A percentile compares a stretch with the other conserved stretches of the same genome.
Evolutionary conservation across 2,329 filamentous ascomycete species (phyloP).

Genomic region (Myriosclerotinia duriaeana): DNA sequence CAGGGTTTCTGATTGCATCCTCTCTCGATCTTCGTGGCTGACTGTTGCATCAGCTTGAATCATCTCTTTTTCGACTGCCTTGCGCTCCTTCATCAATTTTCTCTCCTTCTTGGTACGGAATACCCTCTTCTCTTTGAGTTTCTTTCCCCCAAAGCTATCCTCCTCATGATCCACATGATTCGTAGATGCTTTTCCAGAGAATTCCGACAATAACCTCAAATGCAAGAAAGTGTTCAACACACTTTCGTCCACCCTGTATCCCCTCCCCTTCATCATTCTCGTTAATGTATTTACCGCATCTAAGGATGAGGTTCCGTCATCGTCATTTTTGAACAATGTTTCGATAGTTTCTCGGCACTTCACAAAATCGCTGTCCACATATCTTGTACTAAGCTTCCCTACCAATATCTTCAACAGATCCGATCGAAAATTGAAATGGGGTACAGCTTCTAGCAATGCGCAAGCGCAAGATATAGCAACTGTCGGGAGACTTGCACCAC

Average conservation of each 20-base stretch:
- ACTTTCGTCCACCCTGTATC: slow-evolving; percentile 79
- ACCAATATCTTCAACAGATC: slow-evolving; percentile 87
- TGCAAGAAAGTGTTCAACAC: slow-evolving; percentile 90
- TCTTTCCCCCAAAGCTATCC: slow-evolving; percentile 51
- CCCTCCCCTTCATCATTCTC: slow-evolving; percentile 86
- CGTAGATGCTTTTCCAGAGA: slow-evolving; percentile 77
- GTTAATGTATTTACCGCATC: slow-evolving; percentile 82
- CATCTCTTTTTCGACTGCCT: slow-evolving; percentile 89
- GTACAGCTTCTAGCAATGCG: slow-evolving; percentile 74
- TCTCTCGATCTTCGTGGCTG: slow-evolving; percentile 86
- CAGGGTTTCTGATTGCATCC: slow-evolving; percentile 91
- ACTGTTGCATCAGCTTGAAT: slow-evolving; percentile 86
- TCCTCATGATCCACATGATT: slow-evolving; percentile 65
- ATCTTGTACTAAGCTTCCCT: slow-evolving; percentile 72
- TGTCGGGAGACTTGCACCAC: slow-evolving; percentile 57
- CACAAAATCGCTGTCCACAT: slow-evolving; percentile 70
- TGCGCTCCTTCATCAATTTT: slow-evolving; percentile 82
- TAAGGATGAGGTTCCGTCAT: slow-evolving; percentile 83
- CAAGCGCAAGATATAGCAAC: slow-evolving; percentile 86
- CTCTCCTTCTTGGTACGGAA: slow-evolving; percentile 87
- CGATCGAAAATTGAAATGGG: slow-evolving; percentile 94
- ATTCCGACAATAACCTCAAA: slow-evolving; percentile 83
- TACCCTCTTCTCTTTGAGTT: slow-evolving; percentile 71
- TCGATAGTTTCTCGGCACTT: slow-evolving; percentile 79
- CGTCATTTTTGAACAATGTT: slow-evolving; percentile 79